Evolutionary conservation across 352 stramenopile genomes (phyloP), one percentile per base, ranked within the genome.

Genomic region (Aphanomyces cochlioides): DNA sequence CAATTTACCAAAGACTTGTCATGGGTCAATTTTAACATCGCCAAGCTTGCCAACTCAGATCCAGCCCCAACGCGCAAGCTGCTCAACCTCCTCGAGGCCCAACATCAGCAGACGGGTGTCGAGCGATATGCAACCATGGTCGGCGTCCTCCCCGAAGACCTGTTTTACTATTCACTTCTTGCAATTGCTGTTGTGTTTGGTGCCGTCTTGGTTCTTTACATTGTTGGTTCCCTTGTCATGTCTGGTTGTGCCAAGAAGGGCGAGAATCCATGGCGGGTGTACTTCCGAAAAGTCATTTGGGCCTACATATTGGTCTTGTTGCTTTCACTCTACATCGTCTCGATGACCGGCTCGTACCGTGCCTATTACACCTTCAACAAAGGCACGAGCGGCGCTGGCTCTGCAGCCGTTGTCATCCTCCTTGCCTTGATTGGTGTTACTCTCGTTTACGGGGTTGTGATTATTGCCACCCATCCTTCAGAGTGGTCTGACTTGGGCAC

Each of bases 11-110:
- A 90, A 57, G 75, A 92, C 43, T 76, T 95, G 15, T 77, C 86
- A 39, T 95, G 87, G 87, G 93, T 87, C 21, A 95, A 95, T 63
- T 91, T 94, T 39, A 95, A 95, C 69, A 48, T 95, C 21, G 79
- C 83, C 43, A 91, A 88, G 64, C 36, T 43, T 19, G 40, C 45
- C 47, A 75, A 56, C 34, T 77, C 77, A 2, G 77, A 78, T 50
- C 74, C 59, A 5, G 72, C 78, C 17, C 59, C 66, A 34, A 75
- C 47, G 7, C 70, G 78, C 8, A 19, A 47, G 72, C 71, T 76
- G 59, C 77, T 84, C 36, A 72, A 45, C 47, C 47, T 41, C 21
- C 70, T 56, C 37, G 78, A 53, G 41, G 80, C 73, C 34, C 72
- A 74, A 2, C 74, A 74, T 34, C 77, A 78, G 17, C 75, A 92